Conservation (phyloP, 176 grass and related monocot species). For the Aegilops longissima region DNA sequence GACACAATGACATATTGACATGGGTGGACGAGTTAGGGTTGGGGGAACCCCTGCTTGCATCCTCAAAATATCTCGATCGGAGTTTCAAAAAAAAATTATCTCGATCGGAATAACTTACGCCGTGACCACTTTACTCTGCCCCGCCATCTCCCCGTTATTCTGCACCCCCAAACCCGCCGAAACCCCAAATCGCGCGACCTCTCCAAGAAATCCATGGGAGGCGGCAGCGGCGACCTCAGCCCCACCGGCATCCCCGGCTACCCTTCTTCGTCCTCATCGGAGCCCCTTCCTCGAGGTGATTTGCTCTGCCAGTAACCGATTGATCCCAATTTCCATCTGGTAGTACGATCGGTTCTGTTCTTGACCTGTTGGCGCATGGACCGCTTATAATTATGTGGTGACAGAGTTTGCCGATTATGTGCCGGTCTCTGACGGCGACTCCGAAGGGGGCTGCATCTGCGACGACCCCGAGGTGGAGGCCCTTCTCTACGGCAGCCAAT, state of each 20-base stretch:
- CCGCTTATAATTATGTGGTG: background rate
- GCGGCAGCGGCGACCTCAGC: constrained; percentile 29
- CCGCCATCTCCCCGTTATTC: background rate
- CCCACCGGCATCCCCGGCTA: constrained; percentile 17
- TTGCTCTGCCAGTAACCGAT: background rate
- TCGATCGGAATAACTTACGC: too few species aligned
- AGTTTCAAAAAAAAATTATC: too few species aligned
- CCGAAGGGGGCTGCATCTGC: constrained; percentile 16
- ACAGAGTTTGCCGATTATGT: constrained; percentile 37
- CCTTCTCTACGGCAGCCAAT: background rate
- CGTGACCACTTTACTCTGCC: background rate
- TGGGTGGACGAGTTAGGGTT: too few species aligned
- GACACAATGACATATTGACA: too few species aligned
- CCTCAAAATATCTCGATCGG: too few species aligned
- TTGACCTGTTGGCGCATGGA: background rate
- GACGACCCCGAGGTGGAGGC: constrained; percentile 19
- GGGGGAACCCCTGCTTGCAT: too few species aligned
- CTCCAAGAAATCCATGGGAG: constrained; percentile 37
- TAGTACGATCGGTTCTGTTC: background rate
- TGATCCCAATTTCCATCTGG: constrained; percentile 1
- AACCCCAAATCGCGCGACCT: constrained; percentile 16
- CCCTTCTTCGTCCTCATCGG: constrained; percentile 42
- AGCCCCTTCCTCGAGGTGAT: constrained; percentile 25
- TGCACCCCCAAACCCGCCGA: background rate
- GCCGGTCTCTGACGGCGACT: constrained; percentile 20